Conservation (phyloP, 306 rosid species). For the Hippophae gyantsensis region DNA sequence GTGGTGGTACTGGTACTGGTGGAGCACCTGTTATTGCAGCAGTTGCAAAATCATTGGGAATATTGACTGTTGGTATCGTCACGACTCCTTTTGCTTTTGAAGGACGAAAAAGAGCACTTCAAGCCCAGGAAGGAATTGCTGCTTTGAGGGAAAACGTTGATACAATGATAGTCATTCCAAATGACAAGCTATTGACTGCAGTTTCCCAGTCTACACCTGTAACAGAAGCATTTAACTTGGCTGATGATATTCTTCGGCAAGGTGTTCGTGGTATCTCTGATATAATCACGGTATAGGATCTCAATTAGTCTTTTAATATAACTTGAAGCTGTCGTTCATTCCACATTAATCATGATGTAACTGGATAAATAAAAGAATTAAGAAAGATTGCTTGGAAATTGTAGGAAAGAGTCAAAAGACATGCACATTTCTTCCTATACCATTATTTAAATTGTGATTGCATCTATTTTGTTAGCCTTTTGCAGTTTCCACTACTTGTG, state of each 20-base stretch:
- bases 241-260: constrained; percentile 96
- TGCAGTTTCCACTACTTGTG: background rate
- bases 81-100: constrained; percentile 97
- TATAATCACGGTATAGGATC: constrained; percentile 75
- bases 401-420: too few relatives aligned
- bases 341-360: background rate
- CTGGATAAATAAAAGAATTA: background rate
- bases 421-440: too few relatives aligned
- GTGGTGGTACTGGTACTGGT: constrained; percentile 99
- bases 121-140: constrained; percentile 99
- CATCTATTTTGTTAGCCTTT: background rate
- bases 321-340: background rate
- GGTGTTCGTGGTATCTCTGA: constrained; percentile 99
- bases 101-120: constrained; percentile 96
- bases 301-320: background rate
- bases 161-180: constrained; percentile 94
- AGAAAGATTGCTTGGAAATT: background rate
- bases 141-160: constrained; percentile 95
- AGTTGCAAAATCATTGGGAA: constrained; percentile 92
- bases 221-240: constrained; percentile 95
- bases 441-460: background rate
- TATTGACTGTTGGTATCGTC: constrained; percentile 93
- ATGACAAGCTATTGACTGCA: constrained; percentile 93
- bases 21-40: constrained; percentile 97
- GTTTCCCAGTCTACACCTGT: constrained; percentile 95